Evolutionary conservation across 495 filamentous ascomycete genomes (phyloP).

Genomic region (Penicillium simplicissimum): DNA sequence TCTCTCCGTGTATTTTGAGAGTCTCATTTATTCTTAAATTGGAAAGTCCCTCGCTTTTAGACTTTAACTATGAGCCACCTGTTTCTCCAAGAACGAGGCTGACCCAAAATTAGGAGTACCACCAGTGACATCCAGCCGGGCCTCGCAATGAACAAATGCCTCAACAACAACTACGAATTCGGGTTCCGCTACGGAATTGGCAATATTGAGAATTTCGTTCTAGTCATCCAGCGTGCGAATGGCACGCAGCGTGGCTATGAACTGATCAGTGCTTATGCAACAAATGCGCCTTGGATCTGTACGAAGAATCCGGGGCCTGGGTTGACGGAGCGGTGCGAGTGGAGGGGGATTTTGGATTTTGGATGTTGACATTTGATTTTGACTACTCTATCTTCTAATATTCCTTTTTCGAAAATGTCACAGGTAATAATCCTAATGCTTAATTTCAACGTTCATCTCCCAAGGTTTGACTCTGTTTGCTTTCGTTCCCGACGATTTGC

Average conservation of each 20-base stretch:
- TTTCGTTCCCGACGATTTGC: no score
- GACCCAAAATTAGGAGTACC: slow-evolving; percentile 13
- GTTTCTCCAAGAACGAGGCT: no score
- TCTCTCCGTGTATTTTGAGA: neutral
- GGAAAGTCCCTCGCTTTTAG: no score
- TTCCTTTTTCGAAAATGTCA: no score
- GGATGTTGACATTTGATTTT: neutral
- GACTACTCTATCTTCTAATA: no score
- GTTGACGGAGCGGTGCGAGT: slow-evolving; percentile 8
- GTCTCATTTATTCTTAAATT: no score
- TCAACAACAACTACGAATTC: slow-evolving; percentile 11
- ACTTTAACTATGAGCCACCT: no score
- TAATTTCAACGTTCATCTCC: no score
- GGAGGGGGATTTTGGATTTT: slow-evolving; percentile 5
- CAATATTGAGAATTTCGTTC: slow-evolving; percentile 16
- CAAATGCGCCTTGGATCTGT: slow-evolving; percentile 12
- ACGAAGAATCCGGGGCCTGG: neutral
- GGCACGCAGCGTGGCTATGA: slow-evolving; percentile 1
- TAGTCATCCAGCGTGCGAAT: slow-evolving; percentile 8
- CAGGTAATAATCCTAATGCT: no score
- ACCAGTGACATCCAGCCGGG: slow-evolving; percentile 10
- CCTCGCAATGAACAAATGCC: slow-evolving; percentile 13
- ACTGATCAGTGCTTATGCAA: slow-evolving; percentile 7
- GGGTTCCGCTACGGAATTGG: slow-evolving; percentile 21
- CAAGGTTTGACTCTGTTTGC: no score